These are phyloP conservation scores for Microascus cirrosus DNA, from an alignment of 2,329 filamentous ascomycete genomes.

Conservation along the genomic window DNA sequence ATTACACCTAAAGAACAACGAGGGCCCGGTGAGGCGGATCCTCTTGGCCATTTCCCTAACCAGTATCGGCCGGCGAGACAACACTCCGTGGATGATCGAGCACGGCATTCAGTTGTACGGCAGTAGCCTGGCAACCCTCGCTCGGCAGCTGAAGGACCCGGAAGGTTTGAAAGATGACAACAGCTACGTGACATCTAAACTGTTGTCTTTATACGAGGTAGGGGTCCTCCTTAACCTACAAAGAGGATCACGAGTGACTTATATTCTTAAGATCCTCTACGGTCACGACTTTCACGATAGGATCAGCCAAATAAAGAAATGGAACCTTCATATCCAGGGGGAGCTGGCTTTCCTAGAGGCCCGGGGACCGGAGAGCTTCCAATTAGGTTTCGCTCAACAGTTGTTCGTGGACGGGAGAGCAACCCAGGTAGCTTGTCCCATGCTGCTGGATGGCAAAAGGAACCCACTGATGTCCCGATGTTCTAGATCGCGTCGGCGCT, in stretches of 20 bases:
- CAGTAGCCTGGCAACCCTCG: background rate
- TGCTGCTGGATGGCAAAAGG: background rate
- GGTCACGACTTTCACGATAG: conserved; percentile 7
- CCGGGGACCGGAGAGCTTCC: conserved; percentile 4
- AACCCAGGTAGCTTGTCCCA: conserved; percentile 5
- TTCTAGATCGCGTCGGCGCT: background rate
- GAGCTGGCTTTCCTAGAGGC: conserved; percentile 8
- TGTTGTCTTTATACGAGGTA: conserved; percentile 8
- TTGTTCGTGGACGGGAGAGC: conserved; percentile 7
- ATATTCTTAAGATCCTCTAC: conserved; percentile 6
- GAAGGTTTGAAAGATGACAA: background rate
- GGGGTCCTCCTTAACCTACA: background rate
- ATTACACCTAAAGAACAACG: conserved; percentile 4
- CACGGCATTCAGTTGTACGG: conserved; percentile 8
- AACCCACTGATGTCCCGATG: background rate
- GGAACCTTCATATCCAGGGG: conserved; percentile 9
- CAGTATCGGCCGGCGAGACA: conserved; percentile 5
- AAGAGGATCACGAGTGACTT: background rate
- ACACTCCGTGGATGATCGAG: conserved; percentile 7
- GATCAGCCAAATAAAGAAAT: conserved; percentile 9
- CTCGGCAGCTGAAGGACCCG: background rate
- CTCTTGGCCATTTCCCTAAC: conserved; percentile 7
- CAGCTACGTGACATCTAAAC: background rate
- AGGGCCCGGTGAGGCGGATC: background rate
- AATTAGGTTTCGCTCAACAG: conserved; percentile 5